phyloP scores from a whole-genome alignment of 192 early-diverging fungal species.

The Podochytrium sp. region DNA sequence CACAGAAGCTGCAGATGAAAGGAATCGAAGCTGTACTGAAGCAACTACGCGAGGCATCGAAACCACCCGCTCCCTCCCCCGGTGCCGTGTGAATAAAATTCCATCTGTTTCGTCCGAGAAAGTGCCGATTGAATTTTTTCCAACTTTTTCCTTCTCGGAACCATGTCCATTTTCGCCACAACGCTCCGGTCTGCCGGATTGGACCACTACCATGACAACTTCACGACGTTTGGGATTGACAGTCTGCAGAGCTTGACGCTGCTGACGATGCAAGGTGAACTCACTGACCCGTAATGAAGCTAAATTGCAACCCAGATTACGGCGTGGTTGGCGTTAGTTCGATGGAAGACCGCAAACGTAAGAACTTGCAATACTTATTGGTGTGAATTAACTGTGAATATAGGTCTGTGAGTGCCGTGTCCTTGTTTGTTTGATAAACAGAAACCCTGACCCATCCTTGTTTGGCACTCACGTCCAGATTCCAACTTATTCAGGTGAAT shows the following conservation, averaged over 20 bases:
- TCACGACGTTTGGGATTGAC: slow-evolving; percentile 51
- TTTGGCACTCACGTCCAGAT: slow-evolving; percentile 34
- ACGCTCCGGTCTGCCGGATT: slow-evolving; percentile 69
- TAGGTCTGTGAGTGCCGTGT: slow-evolving; percentile 44
- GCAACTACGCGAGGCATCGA: slow-evolving; percentile 6
- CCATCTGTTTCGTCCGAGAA: background rate
- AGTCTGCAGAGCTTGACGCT: slow-evolving; percentile 64
- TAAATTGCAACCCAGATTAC: slow-evolving; percentile 39
- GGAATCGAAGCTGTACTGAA: slow-evolving; percentile 49
- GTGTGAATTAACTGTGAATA: background rate
- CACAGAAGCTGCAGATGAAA: slow-evolving; percentile 48
- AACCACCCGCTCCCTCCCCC: too few species aligned
- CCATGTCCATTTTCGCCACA: slow-evolving; percentile 8
- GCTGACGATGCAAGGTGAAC: slow-evolving; percentile 81
- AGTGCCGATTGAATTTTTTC: background rate
- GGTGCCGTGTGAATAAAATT: too few species aligned
- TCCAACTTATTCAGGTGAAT: slow-evolving; percentile 56
- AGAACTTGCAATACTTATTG: slow-evolving; percentile 9
- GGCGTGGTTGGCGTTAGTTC: slow-evolving; percentile 53
- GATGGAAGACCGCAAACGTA: slow-evolving; percentile 60
- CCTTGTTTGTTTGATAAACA: background rate
- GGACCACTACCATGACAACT: slow-evolving; percentile 62
- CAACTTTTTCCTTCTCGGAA: background rate
- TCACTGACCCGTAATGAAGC: background rate
- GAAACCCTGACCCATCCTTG: slow-evolving; percentile 2